A percentile compares a stretch with the other conserved stretches of the same genome.
These are phyloP conservation scores for Jacaranda copaia DNA, from an alignment of 257 asterid species.

Conservation along the genomic window DNA sequence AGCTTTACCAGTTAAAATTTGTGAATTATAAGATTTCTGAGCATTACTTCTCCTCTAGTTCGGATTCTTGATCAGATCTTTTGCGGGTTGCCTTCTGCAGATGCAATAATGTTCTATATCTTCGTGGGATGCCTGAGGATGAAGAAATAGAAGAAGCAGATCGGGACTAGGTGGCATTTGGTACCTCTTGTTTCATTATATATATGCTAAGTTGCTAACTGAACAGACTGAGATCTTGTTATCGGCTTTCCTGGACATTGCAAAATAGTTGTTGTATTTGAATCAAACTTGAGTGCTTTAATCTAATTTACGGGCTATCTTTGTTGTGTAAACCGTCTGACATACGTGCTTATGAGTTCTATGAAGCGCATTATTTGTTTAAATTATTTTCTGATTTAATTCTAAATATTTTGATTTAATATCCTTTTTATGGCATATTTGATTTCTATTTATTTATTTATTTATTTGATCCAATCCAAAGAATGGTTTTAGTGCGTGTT, in stretches of 20 bases:
- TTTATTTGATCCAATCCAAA: not conserved
- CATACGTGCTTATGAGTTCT: not conserved
- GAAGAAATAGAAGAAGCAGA: constrained; percentile 87
- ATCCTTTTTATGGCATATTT: not conserved
- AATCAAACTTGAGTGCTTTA: constrained; percentile 7
- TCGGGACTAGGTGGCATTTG: constrained; percentile 45
- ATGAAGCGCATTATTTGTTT: not conserved
- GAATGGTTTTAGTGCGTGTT: not conserved
- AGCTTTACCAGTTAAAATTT: too few species aligned
- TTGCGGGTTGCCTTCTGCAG: constrained; percentile 43
- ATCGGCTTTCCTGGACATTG: constrained; percentile 20
- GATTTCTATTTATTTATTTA: not conserved
- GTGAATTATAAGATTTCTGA: not conserved
- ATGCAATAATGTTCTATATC: constrained; percentile 90
- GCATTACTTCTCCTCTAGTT: not conserved
- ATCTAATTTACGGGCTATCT: not conserved
- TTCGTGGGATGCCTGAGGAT: constrained; percentile 88
- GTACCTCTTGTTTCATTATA: constrained; percentile 18
- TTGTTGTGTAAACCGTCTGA: constrained; percentile 11
- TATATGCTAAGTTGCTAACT: not conserved
- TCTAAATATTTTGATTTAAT: not conserved
- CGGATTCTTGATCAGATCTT: not conserved
- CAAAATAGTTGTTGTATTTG: constrained; percentile 20
- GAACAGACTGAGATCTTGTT: constrained; percentile 1
- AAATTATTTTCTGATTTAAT: not conserved